Conservation (phyloP, 441 rosid species). For the Aquilaria agallochum region DNA sequence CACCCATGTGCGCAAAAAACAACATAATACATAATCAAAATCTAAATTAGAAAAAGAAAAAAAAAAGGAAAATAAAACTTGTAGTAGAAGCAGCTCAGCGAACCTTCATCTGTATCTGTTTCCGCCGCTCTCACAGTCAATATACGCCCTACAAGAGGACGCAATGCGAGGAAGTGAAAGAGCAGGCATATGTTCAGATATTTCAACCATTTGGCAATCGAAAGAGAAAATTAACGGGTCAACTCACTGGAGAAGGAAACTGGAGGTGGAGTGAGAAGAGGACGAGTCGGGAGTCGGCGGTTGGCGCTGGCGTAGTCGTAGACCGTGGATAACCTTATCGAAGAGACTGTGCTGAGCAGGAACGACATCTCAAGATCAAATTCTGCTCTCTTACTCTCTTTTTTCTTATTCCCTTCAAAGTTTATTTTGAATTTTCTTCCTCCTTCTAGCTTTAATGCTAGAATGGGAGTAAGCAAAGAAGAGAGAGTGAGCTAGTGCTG, state of each 20-base stretch:
- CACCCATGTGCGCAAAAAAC: slow-evolving; percentile 5
- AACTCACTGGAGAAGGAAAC: slow-evolving; percentile 42
- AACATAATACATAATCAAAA: background rate
- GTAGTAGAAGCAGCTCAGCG: background rate
- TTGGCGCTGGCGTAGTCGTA: slow-evolving; percentile 12
- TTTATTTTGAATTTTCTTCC: too few species aligned
- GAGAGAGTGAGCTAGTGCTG: too few species aligned
- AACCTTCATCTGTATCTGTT: slow-evolving; percentile 81
- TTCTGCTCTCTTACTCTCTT: background rate
- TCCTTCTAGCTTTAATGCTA: too few species aligned
- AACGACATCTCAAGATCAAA: slow-evolving; percentile 47
- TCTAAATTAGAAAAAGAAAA: background rate
- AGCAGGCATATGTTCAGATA: background rate
- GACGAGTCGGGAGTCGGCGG: slow-evolving; percentile 31
- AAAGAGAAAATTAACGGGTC: slow-evolving; percentile 17
- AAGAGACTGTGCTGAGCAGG: slow-evolving; percentile 48
- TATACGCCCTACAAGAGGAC: slow-evolving; percentile 50
- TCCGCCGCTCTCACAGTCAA: slow-evolving; percentile 78
- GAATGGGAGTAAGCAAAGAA: too few species aligned
- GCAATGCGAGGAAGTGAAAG: background rate
- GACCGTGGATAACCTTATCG: slow-evolving; percentile 34
- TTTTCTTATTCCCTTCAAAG: slow-evolving; percentile 1
- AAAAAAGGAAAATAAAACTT: background rate
- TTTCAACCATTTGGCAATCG: slow-evolving; percentile 6
- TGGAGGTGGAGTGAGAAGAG: slow-evolving; percentile 27